These are phyloP conservation scores for Flaveria trinervia DNA, from an alignment of 129 eudicot species.

Conservation along the genomic window DNA sequence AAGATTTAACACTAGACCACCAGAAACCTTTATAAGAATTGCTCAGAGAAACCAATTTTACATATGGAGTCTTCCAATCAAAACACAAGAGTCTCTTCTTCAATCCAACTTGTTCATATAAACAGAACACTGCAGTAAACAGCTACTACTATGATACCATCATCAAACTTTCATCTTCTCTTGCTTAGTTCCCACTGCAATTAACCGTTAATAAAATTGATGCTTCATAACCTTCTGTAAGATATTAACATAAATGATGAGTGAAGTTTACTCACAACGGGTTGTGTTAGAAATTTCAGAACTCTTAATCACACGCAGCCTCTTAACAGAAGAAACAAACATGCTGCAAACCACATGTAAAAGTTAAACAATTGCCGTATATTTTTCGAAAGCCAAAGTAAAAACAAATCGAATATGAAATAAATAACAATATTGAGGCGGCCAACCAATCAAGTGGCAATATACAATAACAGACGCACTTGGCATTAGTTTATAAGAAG, in stretches of 20 bases:
- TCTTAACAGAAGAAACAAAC: slow-evolving; percentile 87
- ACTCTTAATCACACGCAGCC: slow-evolving; percentile 88
- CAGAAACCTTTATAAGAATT: slow-evolving; percentile 23
- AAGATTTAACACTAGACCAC: slow-evolving; percentile 23
- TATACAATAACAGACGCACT: slow-evolving; percentile 21
- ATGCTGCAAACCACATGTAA: slow-evolving; percentile 55
- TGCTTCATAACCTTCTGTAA: not conserved
- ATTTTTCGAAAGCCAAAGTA: too few relatives aligned
- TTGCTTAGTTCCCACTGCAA: slow-evolving; percentile 50
- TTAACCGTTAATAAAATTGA: not conserved
- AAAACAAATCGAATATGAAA: slow-evolving; percentile 15
- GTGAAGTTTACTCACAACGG: slow-evolving; percentile 54
- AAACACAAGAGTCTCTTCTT: slow-evolving; percentile 22
- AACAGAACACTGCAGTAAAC: slow-evolving; percentile 33
- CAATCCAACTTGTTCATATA: slow-evolving; percentile 34
- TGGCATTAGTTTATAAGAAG: slow-evolving; percentile 37
- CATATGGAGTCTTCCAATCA: slow-evolving; percentile 33
- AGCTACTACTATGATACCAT: slow-evolving; percentile 1
- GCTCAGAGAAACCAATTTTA: slow-evolving; percentile 32
- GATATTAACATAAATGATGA: not conserved
- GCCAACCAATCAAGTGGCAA: not conserved
- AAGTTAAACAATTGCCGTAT: not conserved
- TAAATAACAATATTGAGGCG: slow-evolving; percentile 15
- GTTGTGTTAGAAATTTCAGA: slow-evolving; percentile 64
- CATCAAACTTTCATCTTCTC: slow-evolving; percentile 41